A percentile compares a stretch with the other conserved stretches of the same genome.
phyloP scores from a whole-genome alignment of 2,329 filamentous ascomycete species.

The Clonostachys rosea region DNA sequence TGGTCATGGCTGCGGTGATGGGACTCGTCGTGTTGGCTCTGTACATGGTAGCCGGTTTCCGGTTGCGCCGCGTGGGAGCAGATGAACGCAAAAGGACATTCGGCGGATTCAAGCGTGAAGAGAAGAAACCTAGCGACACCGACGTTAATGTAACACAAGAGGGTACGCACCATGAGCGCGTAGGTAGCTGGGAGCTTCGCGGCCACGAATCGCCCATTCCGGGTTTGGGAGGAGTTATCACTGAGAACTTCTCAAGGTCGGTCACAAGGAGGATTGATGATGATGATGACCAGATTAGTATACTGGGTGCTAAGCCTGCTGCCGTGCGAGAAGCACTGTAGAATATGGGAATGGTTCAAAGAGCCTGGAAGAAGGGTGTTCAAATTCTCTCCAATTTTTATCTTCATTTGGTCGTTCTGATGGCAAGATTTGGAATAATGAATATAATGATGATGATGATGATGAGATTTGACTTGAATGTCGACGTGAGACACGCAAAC shows the following conservation, averaged over 20 bases:
- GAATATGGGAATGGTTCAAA: too few relatives aligned
- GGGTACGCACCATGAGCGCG: conserved; percentile 35
- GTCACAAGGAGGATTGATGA: not conserved
- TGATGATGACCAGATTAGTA: conserved; percentile 24
- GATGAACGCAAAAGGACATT: conserved; percentile 8
- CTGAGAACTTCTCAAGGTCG: not conserved
- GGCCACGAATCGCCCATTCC: not conserved
- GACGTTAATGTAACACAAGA: conserved; percentile 33
- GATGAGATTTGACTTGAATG: too few relatives aligned
- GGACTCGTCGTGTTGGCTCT: conserved; percentile 23
- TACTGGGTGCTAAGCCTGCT: conserved; percentile 27
- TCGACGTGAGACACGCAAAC: too few relatives aligned
- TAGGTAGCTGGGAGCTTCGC: conserved; percentile 45
- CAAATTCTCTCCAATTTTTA: too few relatives aligned
- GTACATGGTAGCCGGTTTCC: conserved; percentile 23
- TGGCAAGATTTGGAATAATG: too few relatives aligned
- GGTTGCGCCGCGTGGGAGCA: conserved; percentile 13
- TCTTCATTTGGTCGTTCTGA: too few relatives aligned
- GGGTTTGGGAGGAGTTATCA: not conserved
- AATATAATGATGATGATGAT: too few relatives aligned
- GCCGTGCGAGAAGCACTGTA: conserved; percentile 22
- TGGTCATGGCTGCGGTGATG: conserved; percentile 27
- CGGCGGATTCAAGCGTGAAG: conserved; percentile 37
- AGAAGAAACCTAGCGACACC: conserved; percentile 36
- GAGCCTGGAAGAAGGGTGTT: too few relatives aligned